Evolutionary conservation across 352 stramenopile genomes (phyloP).

Genomic region (Phytophthora pistaciae): DNA sequence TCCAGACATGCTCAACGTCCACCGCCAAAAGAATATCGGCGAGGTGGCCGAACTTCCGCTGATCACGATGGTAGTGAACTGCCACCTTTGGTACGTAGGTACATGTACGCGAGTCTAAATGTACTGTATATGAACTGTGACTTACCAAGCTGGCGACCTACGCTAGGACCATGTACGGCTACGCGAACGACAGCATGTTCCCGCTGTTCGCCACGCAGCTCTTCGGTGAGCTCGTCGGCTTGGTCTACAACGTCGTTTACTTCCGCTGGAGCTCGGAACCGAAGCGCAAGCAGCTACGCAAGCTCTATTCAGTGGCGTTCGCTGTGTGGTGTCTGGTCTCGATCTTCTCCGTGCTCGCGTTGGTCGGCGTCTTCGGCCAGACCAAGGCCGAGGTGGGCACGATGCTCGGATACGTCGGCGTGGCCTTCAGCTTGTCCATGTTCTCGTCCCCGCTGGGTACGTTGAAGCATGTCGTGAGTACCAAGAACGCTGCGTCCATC

Average conservation of each 20-base stretch:
- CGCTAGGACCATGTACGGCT: constrained; percentile 32
- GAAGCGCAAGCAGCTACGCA: constrained; percentile 24
- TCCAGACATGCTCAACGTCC: constrained; percentile 27
- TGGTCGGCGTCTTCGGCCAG: constrained; percentile 40
- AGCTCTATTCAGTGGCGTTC: constrained; percentile 21
- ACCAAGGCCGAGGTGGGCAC: constrained; percentile 19
- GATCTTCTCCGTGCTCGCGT: constrained; percentile 31
- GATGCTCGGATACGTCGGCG: constrained; percentile 41
- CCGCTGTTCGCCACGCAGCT: constrained; percentile 34
- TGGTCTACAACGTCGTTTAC: constrained; percentile 35
- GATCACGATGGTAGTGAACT: constrained; percentile 29
- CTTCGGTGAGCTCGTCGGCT: constrained; percentile 18
- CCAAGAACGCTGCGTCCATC: constrained; percentile 51
- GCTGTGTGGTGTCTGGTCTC: constrained; percentile 28
- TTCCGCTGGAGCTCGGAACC: constrained; percentile 13
- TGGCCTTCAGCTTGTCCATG: constrained; percentile 55
- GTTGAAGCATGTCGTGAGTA: constrained; percentile 48
- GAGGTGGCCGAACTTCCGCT: constrained; percentile 31
- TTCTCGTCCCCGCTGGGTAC: constrained; percentile 62
- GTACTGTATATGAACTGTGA: no score
- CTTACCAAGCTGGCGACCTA: background rate
- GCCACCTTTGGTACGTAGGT: constrained; percentile 32
- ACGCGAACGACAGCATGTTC: constrained; percentile 32
- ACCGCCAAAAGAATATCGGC: constrained; percentile 26
- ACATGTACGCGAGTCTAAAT: background rate